Base-by-base conservation (phyloP, 495 filamentous ascomycete genomes). In the Aspergillus sparsus region DNA sequence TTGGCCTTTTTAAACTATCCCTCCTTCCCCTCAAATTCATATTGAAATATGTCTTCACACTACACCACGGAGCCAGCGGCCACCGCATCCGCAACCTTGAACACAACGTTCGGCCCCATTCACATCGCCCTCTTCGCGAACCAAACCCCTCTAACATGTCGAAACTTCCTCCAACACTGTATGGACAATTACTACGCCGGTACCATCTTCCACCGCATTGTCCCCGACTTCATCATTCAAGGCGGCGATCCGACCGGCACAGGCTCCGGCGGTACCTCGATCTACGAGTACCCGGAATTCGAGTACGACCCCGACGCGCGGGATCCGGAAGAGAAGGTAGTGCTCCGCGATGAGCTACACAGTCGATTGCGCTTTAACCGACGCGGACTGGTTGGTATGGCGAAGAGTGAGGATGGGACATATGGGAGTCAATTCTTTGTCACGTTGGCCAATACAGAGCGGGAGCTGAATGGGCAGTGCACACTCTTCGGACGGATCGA, bases 361-460 rank as follows among this genome's bases (percentile, higher is more conserved):
- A 89, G 86, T 63, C 83, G 94, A 8, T 74, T 99, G 49, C 94
- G 93, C 67, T 98, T 91, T 80, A 99, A 96, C 64, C 83, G 94
- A 56, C 83, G 94, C 47, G 94, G 94, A 2, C 74, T 97, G 62
- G 73, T 99, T 60, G 94, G 92, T 10, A 83, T 98, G 93, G 94
- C 95, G 9, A 88, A 89, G 62, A 84, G 93, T 63, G 80, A 79
- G 64, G 81, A 83, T 62, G 80, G 81, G 12, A 87, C 87, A 33
- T 96, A 97, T 74, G 89, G 90, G 44, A 95, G 91, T 73, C 94
- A 99, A 77, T 98, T 98, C 78, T 99, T 99, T 74, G 83, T 99
- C 54, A 97, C 94, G 2, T 78, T 99, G 46, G 87, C 77, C 50
- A 87, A 82, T 33, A 89, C 89, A 53, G 88, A 90, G 53, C 84